These are phyloP conservation scores for Acanthamoeba healyi DNA, from an alignment of 208 protist species.

Conservation along the genomic window DNA sequence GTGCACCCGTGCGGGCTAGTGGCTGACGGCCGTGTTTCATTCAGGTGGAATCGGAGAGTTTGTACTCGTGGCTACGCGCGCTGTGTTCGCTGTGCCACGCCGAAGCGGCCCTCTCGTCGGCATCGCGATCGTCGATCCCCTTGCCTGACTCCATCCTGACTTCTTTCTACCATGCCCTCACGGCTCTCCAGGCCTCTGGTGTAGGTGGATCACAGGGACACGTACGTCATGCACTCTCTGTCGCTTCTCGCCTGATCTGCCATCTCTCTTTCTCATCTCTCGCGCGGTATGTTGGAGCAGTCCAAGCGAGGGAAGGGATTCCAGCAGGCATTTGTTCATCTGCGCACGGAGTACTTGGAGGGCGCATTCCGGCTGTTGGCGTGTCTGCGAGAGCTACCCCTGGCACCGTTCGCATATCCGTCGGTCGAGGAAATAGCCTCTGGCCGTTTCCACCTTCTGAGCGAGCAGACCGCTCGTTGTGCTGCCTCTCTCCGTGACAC, in stretches of 20 bases:
- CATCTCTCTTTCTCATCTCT: background rate
- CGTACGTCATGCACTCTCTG: background rate
- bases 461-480: background rate
- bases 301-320: constrained; percentile 23
- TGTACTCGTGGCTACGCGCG: constrained; percentile 20
- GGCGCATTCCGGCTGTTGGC: background rate
- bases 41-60: background rate
- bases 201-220: background rate
- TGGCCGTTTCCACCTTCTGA: background rate
- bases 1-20: no score
- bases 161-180: constrained; percentile 3
- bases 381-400: background rate
- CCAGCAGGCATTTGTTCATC: constrained; percentile 27
- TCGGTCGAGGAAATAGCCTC: background rate
- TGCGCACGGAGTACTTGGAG: background rate
- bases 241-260: background rate
- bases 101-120: background rate
- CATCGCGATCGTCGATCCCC: background rate
- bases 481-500: background rate
- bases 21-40: no score
- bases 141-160: background rate
- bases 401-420: background rate
- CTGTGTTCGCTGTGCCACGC: background rate
- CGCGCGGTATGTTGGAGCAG: background rate
- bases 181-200: background rate